A percentile compares a stretch with the other conserved stretches of the same genome.
Evolutionary conservation across 805 yeast genomes (phyloP).

Genomic region (Kodamaea kakaduensis): DNA sequence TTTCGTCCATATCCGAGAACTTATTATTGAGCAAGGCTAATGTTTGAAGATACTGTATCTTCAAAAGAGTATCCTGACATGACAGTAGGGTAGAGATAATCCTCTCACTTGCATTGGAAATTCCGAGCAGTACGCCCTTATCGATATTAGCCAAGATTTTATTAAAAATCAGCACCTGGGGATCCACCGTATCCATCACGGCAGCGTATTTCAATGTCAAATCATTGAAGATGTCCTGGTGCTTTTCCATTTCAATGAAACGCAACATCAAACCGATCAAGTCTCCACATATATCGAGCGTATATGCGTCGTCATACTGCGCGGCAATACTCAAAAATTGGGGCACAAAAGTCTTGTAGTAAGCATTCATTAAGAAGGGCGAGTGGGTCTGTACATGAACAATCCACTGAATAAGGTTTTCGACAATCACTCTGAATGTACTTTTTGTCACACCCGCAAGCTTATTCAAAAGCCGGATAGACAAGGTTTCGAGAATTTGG

Average conservation of each 20-base stretch:
- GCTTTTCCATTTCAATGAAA: slow-evolving; percentile 37
- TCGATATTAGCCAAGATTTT: slow-evolving; percentile 54
- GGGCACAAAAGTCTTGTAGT: slow-evolving; percentile 43
- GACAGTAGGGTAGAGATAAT: slow-evolving; percentile 12
- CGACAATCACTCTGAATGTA: slow-evolving; percentile 5
- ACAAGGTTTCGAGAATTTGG: slow-evolving; percentile 41
- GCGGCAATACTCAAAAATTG: slow-evolving; percentile 21
- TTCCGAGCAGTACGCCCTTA: slow-evolving; percentile 23
- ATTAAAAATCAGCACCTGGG: slow-evolving; percentile 31
- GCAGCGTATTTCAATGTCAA: slow-evolving; percentile 32
- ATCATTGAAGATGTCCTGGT: slow-evolving; percentile 43
- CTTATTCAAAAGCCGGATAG: slow-evolving; percentile 43
- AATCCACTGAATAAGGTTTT: slow-evolving; percentile 8
- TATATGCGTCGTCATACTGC: slow-evolving; percentile 12
- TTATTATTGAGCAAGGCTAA: slow-evolving; percentile 53
- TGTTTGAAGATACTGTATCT: slow-evolving; percentile 55
- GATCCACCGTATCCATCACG: slow-evolving; percentile 23
- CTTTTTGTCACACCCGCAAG: slow-evolving; percentile 14
- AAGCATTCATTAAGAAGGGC: slow-evolving; percentile 39
- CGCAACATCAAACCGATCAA: slow-evolving; percentile 40
- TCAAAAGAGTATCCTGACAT: slow-evolving; percentile 23
- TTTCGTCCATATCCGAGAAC: slow-evolving; percentile 13
- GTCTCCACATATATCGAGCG: slow-evolving; percentile 32
- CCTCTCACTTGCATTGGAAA: slow-evolving; percentile 5
- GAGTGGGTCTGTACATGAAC: slow-evolving; percentile 8